phyloP scores from a whole-genome alignment of 495 filamentous ascomycete species.

The Glonium stellatum region DNA sequence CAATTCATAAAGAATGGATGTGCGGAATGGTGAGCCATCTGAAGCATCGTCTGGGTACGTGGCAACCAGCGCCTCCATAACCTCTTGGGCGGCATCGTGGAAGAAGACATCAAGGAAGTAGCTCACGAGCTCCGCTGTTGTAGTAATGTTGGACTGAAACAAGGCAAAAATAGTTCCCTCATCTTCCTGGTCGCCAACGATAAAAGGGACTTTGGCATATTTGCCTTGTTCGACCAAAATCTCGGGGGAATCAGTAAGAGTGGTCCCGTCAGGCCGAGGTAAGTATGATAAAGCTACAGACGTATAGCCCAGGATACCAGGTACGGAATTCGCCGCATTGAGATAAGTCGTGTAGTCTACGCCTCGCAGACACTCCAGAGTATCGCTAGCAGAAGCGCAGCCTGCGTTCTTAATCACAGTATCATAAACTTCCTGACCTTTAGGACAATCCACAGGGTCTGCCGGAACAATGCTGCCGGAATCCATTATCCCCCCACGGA shows the following conservation, averaged over 20 bases:
- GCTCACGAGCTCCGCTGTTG: conserved; percentile 46
- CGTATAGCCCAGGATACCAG: conserved; percentile 54
- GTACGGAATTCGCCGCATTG: conserved; percentile 59
- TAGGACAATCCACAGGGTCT: conserved; percentile 54
- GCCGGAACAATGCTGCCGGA: conserved; percentile 60
- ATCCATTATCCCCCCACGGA: conserved; percentile 67
- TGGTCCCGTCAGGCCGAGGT: conserved; percentile 38
- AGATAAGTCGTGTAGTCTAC: conserved; percentile 55
- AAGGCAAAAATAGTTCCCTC: conserved; percentile 54
- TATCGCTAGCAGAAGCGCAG: conserved; percentile 50
- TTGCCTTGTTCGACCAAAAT: conserved; percentile 31
- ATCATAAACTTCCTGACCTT: conserved; percentile 59
- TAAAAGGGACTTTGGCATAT: conserved; percentile 28
- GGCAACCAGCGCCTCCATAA: conserved; percentile 48
- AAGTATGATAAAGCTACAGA: conserved; percentile 39
- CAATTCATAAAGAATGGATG: conserved; percentile 52
- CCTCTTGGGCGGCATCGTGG: conserved; percentile 38
- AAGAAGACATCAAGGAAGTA: conserved; percentile 56
- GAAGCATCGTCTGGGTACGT: conserved; percentile 47
- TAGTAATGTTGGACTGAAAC: conserved; percentile 58
- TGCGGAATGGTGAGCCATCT: conserved; percentile 60
- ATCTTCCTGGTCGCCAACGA: conserved; percentile 31
- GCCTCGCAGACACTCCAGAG: conserved; percentile 55
- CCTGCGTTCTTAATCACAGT: conserved; percentile 53
- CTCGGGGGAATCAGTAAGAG: conserved; percentile 44